Base-by-base conservation (phyloP, 768 basidiomycete species). In the Ramaria sp. region DNA sequence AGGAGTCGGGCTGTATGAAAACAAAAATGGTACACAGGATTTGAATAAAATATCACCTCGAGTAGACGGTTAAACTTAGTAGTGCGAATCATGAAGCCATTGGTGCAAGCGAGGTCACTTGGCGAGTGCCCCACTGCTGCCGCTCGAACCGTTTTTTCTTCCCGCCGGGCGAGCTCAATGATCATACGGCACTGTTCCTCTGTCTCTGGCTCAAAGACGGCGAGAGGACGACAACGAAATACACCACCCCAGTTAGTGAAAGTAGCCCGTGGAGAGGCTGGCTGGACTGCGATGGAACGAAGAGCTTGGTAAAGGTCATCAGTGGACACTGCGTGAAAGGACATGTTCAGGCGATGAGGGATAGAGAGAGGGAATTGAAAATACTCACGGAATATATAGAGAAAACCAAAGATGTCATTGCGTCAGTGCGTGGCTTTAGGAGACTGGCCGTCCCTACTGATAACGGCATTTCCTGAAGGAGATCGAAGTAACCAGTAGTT, bases 71-170 rank as follows among this genome's bases (percentile, higher is more conserved):
- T 76, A 52, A 97, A 68, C 62, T 77, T 79, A 41, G 81, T 81
- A 56, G 88, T 88, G 51, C 85, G 76, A 55, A 98, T 69, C 82
- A 97, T 86, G 70, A 79, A 93, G 10, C 82, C 89, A 50, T 71
- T 77, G 0, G 93, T 96, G 69, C 92, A 97, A 0, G 90, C 88
- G 48, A 98, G 74, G 70, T 99, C 95, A 63, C 84, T 88, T 22
- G 95, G 95, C 56, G 86, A 88, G 70, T 97, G 94, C 1, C 94
- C 95, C 15, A 90, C 82, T 12, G 92, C 96, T 12, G 83, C 85
- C 0, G 88, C 86, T 53, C 92, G 81, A 32, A 98, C 73, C 20
- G 77, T 73, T 63, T 78, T 81, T 15, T 76, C 70, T 64, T 92
- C 81, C 41, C 85, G 72, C 16, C 82, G 73, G 0, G 93, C 92